Evolutionary conservation across 1,139 yeast genomes (phyloP).

Genomic region (Diutina ranongensis): DNA sequence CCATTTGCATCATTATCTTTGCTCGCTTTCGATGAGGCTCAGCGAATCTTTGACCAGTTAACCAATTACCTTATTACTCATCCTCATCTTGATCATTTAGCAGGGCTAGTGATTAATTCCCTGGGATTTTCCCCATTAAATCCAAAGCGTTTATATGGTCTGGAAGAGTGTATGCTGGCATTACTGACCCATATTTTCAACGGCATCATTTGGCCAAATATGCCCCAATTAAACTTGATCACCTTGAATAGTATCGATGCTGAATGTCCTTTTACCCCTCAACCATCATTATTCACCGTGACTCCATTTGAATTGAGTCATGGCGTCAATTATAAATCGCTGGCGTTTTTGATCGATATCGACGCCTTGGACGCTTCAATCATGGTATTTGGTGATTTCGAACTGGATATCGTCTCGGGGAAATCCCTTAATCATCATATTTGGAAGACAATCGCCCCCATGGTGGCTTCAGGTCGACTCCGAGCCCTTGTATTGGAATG

Average conservation of each 20-base stretch:
- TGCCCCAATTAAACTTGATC: slow-evolving; percentile 28
- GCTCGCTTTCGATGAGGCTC: slow-evolving; percentile 15
- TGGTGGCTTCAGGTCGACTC: slow-evolving; percentile 26
- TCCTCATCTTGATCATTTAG: slow-evolving; percentile 75
- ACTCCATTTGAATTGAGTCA: slow-evolving; percentile 29
- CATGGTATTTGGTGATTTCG: slow-evolving; percentile 73
- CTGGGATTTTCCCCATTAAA: slow-evolving; percentile 33
- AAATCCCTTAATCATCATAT: slow-evolving; percentile 32
- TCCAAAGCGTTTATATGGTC: slow-evolving; percentile 16
- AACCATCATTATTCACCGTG: slow-evolving; percentile 15
- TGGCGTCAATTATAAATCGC: slow-evolving; percentile 28
- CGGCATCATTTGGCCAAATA: slow-evolving; percentile 71
- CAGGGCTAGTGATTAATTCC: slow-evolving; percentile 59
- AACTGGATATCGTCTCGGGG: slow-evolving; percentile 44
- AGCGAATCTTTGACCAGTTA: slow-evolving; percentile 23
- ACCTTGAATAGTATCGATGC: slow-evolving; percentile 15
- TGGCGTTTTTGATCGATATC: slow-evolving; percentile 41
- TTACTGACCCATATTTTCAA: slow-evolving; percentile 54
- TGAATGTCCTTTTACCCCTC: slow-evolving; percentile 9
- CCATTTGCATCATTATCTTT: slow-evolving; percentile 6
- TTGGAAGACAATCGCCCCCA: slow-evolving; percentile 47
- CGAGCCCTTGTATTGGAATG: slow-evolving; percentile 65
- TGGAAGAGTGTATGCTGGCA: slow-evolving; percentile 20
- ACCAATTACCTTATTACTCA: slow-evolving; percentile 56
- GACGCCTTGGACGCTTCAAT: slow-evolving; percentile 15